Base-by-base conservation (phyloP, 306 rosid genomes). In the Arachis stenosperma region DNA sequence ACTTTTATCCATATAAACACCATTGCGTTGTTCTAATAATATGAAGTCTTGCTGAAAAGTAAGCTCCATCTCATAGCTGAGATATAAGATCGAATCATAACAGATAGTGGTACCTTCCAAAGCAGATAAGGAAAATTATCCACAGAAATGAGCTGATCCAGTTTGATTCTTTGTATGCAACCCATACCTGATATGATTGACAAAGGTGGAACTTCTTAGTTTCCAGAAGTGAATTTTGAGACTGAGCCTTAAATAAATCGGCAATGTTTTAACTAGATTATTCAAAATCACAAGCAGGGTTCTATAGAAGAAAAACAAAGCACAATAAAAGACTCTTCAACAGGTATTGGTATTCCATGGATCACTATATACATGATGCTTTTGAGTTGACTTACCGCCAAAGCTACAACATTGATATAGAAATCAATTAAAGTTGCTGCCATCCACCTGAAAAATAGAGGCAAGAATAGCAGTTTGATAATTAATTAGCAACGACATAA, bases 361-460 rank as follows among this genome's bases (percentile, higher is more conserved):
- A 46, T 55, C 22, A 9, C 9, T 50, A 52, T 14, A 70, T 29
- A 67, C 27, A 30, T 9, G 27, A 22, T 22, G 27, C 37, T 33
- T 33, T 33, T 33, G 4, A 33, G 37, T 58, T 15, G 33, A 75
- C 88, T 73, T 90, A 93, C 97, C 33, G 81, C 82, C 29, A 93
- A 76, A 65, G 84, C 39, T 17, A 67, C 70, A 82, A 93, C 68
- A 46, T 91, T 88, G 82, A 93, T 84, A 63, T 85, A 93, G 80
- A 93, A 90, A 81, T 93, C 98, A 79, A 93, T 43, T 88, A 88
- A 79, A 73, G 90, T 76, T 48, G 94, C 88, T 2, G 0, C 76
- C 93, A 93, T 84, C 91, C 97, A 89, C 81, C 98, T 93, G 89
- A 81, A 70, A 71, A 5, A 22, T n/a, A 63, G 30, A 62, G 43